Percentiles rank a stretch among this genome's conserved stretches.
These are phyloP conservation scores for Rubus idaeus DNA, from an alignment of 306 rosid genomes.

Conservation along the genomic window DNA sequence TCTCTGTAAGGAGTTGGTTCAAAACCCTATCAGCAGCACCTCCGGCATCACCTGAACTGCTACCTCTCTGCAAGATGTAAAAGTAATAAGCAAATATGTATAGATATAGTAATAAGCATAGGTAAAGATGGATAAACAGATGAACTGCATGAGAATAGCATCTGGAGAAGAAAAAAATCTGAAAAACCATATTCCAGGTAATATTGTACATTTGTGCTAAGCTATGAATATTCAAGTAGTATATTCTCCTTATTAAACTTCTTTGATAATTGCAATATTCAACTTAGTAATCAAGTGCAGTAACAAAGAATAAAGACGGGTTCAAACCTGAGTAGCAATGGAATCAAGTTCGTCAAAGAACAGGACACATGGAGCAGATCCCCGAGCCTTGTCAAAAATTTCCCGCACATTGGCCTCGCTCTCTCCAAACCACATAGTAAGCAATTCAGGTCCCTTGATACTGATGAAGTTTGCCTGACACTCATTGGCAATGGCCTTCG, in stretches of 20 bases:
- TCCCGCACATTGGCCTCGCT: conserved; percentile 99
- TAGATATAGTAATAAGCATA: neutral
- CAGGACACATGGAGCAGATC: conserved; percentile 97
- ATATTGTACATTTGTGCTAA: neutral
- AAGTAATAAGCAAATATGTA: neutral
- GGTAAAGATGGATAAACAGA: neutral
- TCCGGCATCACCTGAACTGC: conserved; percentile 97
- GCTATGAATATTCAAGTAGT: neutral
- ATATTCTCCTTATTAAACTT: neutral
- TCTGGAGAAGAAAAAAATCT: neutral
- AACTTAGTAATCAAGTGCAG: neutral
- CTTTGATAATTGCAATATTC: neutral
- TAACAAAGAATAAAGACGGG: neutral
- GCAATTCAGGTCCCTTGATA: conserved; percentile 96
- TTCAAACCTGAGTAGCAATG: conserved; percentile 93
- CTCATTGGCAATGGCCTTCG: conserved; percentile 97
- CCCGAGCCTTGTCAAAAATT: conserved; percentile 98
- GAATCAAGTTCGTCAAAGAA: conserved; percentile 99
- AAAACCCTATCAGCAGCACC: conserved; percentile 98
- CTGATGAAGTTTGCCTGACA: conserved; percentile 99
- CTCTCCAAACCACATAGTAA: conserved; percentile 99
- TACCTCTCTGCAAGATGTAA: conserved; percentile 67
- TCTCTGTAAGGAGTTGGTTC: conserved; percentile 93
- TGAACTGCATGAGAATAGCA: neutral
- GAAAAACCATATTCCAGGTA: too few relatives aligned